Evolutionary conservation across 2,329 filamentous ascomycete species (phyloP), one percentile per base, ranked within the genome.

Genomic region (Dothideomycetes sp.): DNA sequence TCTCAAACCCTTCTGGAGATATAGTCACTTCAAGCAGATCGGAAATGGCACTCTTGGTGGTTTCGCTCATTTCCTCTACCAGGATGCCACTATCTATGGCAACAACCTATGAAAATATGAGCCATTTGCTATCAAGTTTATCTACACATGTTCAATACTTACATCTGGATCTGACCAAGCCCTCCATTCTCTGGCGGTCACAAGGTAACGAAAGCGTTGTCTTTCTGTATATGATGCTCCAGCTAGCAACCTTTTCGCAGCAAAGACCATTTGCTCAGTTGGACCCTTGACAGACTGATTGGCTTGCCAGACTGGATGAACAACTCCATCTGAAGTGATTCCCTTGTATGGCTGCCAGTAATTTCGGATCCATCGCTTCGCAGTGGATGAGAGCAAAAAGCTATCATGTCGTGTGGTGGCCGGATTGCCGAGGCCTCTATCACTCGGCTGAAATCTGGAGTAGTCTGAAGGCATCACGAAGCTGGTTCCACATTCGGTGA

Each of bases 151-250:
- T n/a, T n/a, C n/a, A n/a, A n/a, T 15, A 16, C 30, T 32, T 31
- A 41, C 39, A 34, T 86, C 81, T 0, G 81, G 81, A 54, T 86
- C 85, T 11, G 68, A 72, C 72, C 72, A 75, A 5, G 79, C 74
- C 37, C 81, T 72, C 80, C 80, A 85, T 51, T 83, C 76, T 3
- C 73, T 73, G 2, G 77, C 77, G 60, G 83, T 78, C 45, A 84
- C 69, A 50, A 80, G 75, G 49, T 79, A 72, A 31, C 58, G 57
- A 0, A 77, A 55, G 14, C 60, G 60, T 19, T 63, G 48, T 33
- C 59, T 64, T 50, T 82, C 72, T 5, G 63, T 60, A 0, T 64
- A 57, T 8, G 64, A 59, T n/a, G 81, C 59, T 40, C 36, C 39
- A 10, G 39, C 32, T 5, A 41, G 19, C n/a, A 41, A 22, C 3